Conservation (phyloP, 441 rosid genomes). For the Populus trichocarpa region DNA sequence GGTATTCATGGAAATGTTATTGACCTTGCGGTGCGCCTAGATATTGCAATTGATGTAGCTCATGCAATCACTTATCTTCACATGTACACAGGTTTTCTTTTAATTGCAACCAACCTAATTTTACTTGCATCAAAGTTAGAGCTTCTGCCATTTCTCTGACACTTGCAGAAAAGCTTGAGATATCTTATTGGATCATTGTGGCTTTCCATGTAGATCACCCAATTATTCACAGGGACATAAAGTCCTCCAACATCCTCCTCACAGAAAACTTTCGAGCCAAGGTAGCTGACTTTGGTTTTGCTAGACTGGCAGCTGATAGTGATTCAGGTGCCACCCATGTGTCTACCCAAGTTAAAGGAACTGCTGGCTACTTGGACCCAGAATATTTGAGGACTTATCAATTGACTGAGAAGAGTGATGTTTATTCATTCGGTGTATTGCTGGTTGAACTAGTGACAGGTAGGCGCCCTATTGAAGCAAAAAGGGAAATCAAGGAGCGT, state of each 20-base stretch:
- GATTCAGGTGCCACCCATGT: constrained; percentile 92
- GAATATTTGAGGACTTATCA: constrained; percentile 88
- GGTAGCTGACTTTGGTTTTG: constrained; percentile 91
- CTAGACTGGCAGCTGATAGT: constrained; percentile 69
- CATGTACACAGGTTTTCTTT: constrained; percentile 74
- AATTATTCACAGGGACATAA: constrained; percentile 89
- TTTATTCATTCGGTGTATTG: constrained; percentile 90
- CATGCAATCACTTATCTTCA: constrained; percentile 97
- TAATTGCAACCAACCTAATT: not conserved
- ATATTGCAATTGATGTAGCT: constrained; percentile 83
- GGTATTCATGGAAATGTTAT: constrained; percentile 58
- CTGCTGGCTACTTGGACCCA: constrained; percentile 92
- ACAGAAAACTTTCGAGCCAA: constrained; percentile 84
- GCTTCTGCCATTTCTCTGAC: constrained; percentile 1
- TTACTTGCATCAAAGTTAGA: constrained; percentile 7
- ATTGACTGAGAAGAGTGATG: constrained; percentile 92
- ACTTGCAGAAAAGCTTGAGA: not conserved
- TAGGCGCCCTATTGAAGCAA: constrained; percentile 86
- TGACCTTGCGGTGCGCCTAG: constrained; percentile 64
- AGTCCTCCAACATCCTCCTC: constrained; percentile 91
- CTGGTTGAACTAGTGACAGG: constrained; percentile 78
- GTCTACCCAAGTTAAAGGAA: constrained; percentile 97
- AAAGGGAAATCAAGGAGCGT: constrained; percentile 65
- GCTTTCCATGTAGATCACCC: constrained; percentile 67
- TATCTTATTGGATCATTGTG: constrained; percentile 3